phyloP scores from a whole-genome alignment of 1,284 basidiomycete genomes.

The Ustilago cynodontis region DNA sequence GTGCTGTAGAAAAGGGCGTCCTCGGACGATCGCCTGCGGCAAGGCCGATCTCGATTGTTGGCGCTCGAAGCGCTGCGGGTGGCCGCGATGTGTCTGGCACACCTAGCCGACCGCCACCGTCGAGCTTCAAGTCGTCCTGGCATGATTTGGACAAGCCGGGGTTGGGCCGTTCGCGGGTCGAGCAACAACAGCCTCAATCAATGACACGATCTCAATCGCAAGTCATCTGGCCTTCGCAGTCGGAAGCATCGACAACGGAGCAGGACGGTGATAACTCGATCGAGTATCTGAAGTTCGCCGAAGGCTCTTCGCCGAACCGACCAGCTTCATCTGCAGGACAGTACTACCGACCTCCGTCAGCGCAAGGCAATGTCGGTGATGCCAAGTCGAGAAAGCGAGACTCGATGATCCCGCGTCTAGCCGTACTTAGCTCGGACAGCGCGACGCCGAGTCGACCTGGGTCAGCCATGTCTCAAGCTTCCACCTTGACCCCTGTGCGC shows the following conservation, averaged over 20 bases:
- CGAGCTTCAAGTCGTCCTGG: slow-evolving; percentile 45
- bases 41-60: slow-evolving; percentile 26
- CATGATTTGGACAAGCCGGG: slow-evolving; percentile 31
- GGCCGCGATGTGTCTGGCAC: slow-evolving; percentile 23
- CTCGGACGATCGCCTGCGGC: slow-evolving; percentile 32
- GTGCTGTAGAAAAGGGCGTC: slow-evolving; percentile 43
- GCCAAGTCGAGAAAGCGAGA: slow-evolving; percentile 46
- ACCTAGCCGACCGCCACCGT: slow-evolving; percentile 40
- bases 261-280: slow-evolving; percentile 35
- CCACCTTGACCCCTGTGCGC: slow-evolving; percentile 38
- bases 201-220: slow-evolving; percentile 46
- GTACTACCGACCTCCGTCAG: slow-evolving; percentile 58
- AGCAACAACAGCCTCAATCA: slow-evolving; percentile 19
- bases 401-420: slow-evolving; percentile 53
- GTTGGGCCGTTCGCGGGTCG: background rate
- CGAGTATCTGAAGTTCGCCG: slow-evolving; percentile 32
- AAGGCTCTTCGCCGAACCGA: slow-evolving; percentile 19
- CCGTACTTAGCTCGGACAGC: slow-evolving; percentile 30
- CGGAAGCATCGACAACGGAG: background rate
- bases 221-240: slow-evolving; percentile 30
- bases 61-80: slow-evolving; percentile 10
- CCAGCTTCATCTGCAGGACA: slow-evolving; percentile 48
- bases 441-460: slow-evolving; percentile 43
- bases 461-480: slow-evolving; percentile 57
- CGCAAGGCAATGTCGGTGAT: slow-evolving; percentile 46